These are phyloP conservation scores for Cyanidium caldarium DNA, from an alignment of 23 red algal genomes.

Conservation along the genomic window DNA sequence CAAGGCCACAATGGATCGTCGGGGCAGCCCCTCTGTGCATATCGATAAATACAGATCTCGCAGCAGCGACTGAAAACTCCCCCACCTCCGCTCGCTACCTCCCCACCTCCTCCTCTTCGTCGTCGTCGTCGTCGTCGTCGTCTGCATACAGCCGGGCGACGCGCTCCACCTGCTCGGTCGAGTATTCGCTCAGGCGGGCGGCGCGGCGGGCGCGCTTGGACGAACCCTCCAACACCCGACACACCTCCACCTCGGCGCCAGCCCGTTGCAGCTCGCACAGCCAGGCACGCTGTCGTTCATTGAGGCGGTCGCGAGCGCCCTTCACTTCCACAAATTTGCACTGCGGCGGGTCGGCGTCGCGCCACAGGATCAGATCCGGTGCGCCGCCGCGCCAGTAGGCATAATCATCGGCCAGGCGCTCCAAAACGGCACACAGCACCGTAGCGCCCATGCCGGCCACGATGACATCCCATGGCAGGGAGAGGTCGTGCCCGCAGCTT, in stretches of 20 bases:
- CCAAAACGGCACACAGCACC: slow-evolving; percentile 27
- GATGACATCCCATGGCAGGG: slow-evolving; percentile 23
- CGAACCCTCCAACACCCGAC: slow-evolving; percentile 9
- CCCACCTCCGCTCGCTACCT: no score
- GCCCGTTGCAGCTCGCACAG: slow-evolving; percentile 24
- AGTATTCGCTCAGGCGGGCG: not conserved
- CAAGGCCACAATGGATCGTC: no score
- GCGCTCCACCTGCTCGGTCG: no score
- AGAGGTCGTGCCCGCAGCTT: slow-evolving; percentile 6
- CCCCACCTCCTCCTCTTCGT: no score
- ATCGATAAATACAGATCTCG: no score
- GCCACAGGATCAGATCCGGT: slow-evolving; percentile 78
- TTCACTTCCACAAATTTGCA: slow-evolving; percentile 72
- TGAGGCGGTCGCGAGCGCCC: slow-evolving; percentile 43
- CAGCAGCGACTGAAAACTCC: no score
- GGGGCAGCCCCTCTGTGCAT: no score
- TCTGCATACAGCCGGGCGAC: not conserved
- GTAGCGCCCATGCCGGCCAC: slow-evolving; percentile 28
- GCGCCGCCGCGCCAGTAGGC: slow-evolving; percentile 61
- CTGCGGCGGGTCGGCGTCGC: not conserved
- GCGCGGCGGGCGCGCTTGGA: not conserved
- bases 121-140: no score
- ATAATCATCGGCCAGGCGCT: slow-evolving; percentile 38
- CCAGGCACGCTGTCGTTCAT: slow-evolving; percentile 50
- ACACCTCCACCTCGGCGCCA: slow-evolving; percentile 41